Base-by-base conservation (phyloP, 345 rosid genomes). In the Melaleuca quinquenervia region DNA sequence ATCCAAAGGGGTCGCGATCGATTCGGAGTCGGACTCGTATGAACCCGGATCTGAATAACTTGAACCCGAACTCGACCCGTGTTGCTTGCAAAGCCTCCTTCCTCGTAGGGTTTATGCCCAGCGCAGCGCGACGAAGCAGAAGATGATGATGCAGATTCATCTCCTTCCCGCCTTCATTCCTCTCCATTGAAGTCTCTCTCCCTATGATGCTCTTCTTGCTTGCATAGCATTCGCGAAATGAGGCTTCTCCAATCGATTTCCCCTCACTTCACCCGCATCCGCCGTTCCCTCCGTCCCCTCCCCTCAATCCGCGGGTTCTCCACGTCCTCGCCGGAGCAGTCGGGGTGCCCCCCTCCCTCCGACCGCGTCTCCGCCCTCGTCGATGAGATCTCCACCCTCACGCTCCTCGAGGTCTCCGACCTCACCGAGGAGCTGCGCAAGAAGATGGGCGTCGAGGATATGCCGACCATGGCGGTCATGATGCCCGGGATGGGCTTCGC, bases 381-480 rank as follows among this genome's bases (percentile, higher is more conserved):
- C 11, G 93, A 90, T 44, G 99, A 95, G 87, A 87, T 97, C 82
- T 85, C 97, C 8, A 91, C 89, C 48, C 94, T 97, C 54, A 96
- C 97, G 13, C 94, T 97, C 5, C 93, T 96, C 3, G 99, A 97
- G 85, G 87, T 92, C 58, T 87, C 96, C 86, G 98, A 96, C 91
- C 88, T 97, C 36, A 88, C 93, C 14, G 98, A 97, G 82, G 86
- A 91, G 45, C 92, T 96, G 20, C 94, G 98, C 36, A 85, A 89
- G 87, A 96, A 92, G 90, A 64, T 97, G 83, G 92, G 87, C 49
- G 82, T 91, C 83, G 86, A 91, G 51, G 98, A 96, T 86, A 89
- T 94, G 95, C 99, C 98, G 50, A 88, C 88, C 60, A 96, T 97
- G 98, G 96, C 93, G 29, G 86, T 96, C 86, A 95, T 96, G 98